These are phyloP conservation scores for Neurospora sp. DNA, from an alignment of 495 filamentous ascomycete genomes.

Conservation along the genomic window DNA sequence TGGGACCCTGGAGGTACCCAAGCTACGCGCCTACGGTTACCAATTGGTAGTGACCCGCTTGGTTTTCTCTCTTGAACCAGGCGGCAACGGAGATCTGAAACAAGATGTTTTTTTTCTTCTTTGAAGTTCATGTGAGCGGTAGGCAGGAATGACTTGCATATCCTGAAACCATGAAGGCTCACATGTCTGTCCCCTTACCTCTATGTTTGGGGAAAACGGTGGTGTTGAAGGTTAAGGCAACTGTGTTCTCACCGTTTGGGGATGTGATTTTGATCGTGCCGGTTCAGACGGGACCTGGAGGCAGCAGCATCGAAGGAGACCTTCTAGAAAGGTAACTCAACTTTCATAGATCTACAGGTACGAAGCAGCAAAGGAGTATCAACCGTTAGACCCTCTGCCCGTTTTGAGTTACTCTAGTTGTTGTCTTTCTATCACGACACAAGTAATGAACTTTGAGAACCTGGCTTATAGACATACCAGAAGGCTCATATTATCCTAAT, in stretches of 20 bases:
- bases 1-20: neutral
- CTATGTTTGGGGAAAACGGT: neutral
- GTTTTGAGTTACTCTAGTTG: neutral
- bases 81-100: neutral
- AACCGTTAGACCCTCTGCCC: neutral
- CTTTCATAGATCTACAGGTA: neutral
- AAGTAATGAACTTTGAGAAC: neutral
- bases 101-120: neutral
- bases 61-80: neutral
- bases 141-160: neutral
- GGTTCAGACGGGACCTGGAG: neutral
- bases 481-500: neutral
- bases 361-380: neutral
- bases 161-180: neutral
- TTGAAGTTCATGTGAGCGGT: neutral
- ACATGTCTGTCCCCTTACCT: neutral
- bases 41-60: neutral
- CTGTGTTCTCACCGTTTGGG: neutral
- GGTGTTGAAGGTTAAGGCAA: neutral
- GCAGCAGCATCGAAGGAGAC: neutral
- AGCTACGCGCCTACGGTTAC: neutral
- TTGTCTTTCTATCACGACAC: neutral
- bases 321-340: neutral
- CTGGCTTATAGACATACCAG: neutral
- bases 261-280: neutral